These are phyloP conservation scores for Penicillium canariense DNA, from an alignment of 495 filamentous ascomycete species.

Conservation along the genomic window DNA sequence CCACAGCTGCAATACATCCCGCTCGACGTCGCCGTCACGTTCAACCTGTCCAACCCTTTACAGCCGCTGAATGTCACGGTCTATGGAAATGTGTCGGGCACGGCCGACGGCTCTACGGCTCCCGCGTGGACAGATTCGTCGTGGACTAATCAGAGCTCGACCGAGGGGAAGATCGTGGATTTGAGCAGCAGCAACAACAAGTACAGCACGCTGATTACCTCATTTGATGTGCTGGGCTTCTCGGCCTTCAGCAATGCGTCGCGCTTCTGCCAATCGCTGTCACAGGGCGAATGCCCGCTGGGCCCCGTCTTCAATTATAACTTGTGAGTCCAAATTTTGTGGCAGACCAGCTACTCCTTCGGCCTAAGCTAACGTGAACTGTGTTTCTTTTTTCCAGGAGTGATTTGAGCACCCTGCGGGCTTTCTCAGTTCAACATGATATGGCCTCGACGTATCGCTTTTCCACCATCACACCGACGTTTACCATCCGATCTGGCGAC, in stretches of 20 bases:
- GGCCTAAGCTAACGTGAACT: background rate
- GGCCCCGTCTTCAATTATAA: slow-evolving; percentile 66
- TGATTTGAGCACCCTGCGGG: slow-evolving; percentile 54
- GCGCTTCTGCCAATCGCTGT: slow-evolving; percentile 62
- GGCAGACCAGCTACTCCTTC: background rate
- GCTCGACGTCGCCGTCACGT: slow-evolving; percentile 65
- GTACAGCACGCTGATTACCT: slow-evolving; percentile 67
- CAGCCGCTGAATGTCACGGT: slow-evolving; percentile 76
- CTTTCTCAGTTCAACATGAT: slow-evolving; percentile 73
- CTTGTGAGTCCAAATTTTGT: slow-evolving; percentile 42
- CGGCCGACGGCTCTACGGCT: slow-evolving; percentile 40
- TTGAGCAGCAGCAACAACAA: slow-evolving; percentile 51
- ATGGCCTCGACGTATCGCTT: slow-evolving; percentile 83
- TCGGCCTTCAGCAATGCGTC: slow-evolving; percentile 53
- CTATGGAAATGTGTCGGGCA: slow-evolving; percentile 87
- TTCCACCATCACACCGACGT: slow-evolving; percentile 67
- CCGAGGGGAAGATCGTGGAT: slow-evolving; percentile 74
- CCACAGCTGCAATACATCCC: slow-evolving; percentile 79
- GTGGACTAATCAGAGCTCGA: slow-evolving; percentile 55
- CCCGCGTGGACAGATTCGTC: slow-evolving; percentile 50
- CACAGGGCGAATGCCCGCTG: slow-evolving; percentile 69
- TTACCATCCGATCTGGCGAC: slow-evolving; percentile 75
- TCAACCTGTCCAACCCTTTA: slow-evolving; percentile 58
- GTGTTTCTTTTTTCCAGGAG: slow-evolving; percentile 30
- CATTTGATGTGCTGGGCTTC: slow-evolving; percentile 71